phyloP scores from a whole-genome alignment of 768 basidiomycete genomes.

The Tephrocybe sp. region DNA sequence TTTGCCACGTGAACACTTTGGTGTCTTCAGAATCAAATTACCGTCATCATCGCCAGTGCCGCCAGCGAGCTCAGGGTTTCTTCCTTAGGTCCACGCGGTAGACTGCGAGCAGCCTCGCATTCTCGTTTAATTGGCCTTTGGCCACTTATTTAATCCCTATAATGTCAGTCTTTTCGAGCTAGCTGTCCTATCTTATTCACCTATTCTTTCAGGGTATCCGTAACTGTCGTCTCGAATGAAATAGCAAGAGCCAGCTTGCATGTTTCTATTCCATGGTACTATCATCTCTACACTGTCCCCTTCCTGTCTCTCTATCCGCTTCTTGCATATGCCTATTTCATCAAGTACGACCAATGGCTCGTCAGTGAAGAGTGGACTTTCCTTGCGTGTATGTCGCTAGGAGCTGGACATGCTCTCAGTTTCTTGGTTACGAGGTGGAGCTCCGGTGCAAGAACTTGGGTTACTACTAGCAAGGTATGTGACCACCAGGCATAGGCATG shows the following conservation, averaged over 20 bases:
- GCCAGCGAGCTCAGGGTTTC: neutral
- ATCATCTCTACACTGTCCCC: slow-evolving; percentile 71
- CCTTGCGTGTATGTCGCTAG: slow-evolving; percentile 81
- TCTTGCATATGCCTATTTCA: slow-evolving; percentile 86
- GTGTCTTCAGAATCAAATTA: slow-evolving; percentile 6
- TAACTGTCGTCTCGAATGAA: slow-evolving; percentile 62
- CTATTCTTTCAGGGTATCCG: slow-evolving; percentile 32
- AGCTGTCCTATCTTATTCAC: slow-evolving; percentile 1
- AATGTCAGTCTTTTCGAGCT: slow-evolving; percentile 10
- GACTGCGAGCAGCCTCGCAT: neutral
- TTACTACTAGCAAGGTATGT: slow-evolving; percentile 73
- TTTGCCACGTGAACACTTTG: slow-evolving; percentile 3
- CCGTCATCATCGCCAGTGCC: neutral
- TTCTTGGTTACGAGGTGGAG: slow-evolving; percentile 93
- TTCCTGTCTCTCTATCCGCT: slow-evolving; percentile 82
- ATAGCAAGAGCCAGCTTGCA: slow-evolving; percentile 68
- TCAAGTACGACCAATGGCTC: slow-evolving; percentile 89
- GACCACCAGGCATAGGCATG: neutral
- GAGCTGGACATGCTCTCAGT: slow-evolving; percentile 86
- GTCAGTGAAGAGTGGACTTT: slow-evolving; percentile 98
- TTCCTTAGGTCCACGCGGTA: neutral
- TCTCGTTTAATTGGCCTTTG: slow-evolving; percentile 4
- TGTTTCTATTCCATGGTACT: slow-evolving; percentile 62
- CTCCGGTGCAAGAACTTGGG: slow-evolving; percentile 68
- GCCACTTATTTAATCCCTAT: slow-evolving; percentile 11